Conservation (phyloP, 2,329 filamentous ascomycete genomes). For the Aciculosporium take region DNA sequence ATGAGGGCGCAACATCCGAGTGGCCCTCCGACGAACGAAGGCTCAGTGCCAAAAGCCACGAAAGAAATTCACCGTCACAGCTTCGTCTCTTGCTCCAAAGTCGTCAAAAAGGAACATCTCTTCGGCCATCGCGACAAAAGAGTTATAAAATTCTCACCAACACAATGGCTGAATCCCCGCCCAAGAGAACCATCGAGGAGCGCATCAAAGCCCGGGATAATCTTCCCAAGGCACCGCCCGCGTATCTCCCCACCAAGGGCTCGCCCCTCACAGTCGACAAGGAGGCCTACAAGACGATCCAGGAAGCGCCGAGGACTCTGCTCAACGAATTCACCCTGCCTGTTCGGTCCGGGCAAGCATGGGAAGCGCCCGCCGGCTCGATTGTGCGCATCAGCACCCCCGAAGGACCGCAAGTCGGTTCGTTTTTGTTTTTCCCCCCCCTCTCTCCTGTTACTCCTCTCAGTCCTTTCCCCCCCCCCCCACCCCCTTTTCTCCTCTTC, state of each 20-base stretch:
- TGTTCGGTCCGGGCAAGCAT: conserved; percentile 60
- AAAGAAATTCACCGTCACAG: too few species aligned
- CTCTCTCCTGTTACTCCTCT: not conserved
- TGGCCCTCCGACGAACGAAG: too few species aligned
- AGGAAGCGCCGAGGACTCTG: conserved; percentile 27
- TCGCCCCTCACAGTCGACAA: conserved; percentile 31
- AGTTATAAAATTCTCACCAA: too few species aligned
- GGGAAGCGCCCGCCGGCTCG: conserved; percentile 52
- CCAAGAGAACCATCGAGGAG: conserved; percentile 14
- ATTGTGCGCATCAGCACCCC: conserved; percentile 64
- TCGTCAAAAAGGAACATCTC: too few species aligned
- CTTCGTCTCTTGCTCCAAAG: too few species aligned
- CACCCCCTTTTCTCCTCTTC: too few species aligned
- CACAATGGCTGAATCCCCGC: conserved; percentile 7
- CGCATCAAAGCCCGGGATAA: conserved; percentile 29
- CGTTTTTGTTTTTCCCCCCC: conserved; percentile 7
- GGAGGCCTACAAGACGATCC: conserved; percentile 46
- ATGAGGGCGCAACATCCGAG: too few species aligned
- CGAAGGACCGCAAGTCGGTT: conserved; percentile 59
- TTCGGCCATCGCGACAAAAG: too few species aligned
- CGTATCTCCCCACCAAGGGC: conserved; percentile 29
- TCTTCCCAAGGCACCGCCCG: conserved; percentile 33
- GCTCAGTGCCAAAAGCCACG: too few species aligned
- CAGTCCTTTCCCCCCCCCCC: not conserved
- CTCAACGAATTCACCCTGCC: conserved; percentile 47